Percentiles rank a stretch among this genome's conserved stretches.
phyloP scores from a whole-genome alignment of 192 early-diverging fungal genomes.

The Phycomyces nitens region DNA sequence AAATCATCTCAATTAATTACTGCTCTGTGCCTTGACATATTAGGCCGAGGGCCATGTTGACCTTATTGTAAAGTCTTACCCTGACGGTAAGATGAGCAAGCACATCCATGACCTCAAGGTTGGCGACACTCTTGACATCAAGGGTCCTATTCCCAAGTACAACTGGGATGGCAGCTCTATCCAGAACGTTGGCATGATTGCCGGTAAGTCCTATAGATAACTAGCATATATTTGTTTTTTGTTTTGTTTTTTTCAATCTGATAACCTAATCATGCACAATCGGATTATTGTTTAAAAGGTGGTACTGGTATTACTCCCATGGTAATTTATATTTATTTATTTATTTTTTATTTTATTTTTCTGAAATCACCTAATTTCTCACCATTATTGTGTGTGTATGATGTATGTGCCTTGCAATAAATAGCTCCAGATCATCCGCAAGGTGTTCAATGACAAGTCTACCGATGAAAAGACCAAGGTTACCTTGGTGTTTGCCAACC shows the following conservation, averaged over 20 bases:
- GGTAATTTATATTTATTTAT: not conserved
- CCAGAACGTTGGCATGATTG: constrained; percentile 63
- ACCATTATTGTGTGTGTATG: not conserved
- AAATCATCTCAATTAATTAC: too few species aligned
- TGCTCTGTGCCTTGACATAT: not conserved
- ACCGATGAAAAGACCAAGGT: constrained; percentile 64
- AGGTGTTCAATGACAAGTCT: constrained; percentile 53
- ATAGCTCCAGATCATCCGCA: constrained; percentile 57
- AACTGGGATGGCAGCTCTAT: constrained; percentile 58
- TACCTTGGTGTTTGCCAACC: constrained; percentile 69
- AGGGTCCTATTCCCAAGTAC: constrained; percentile 72
- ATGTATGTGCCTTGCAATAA: not conserved
- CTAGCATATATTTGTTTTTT: not conserved
- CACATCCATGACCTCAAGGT: constrained; percentile 59
- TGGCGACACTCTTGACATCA: constrained; percentile 73
- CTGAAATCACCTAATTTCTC: not conserved
- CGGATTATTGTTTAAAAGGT: too few species aligned
- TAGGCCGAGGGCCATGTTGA: constrained; percentile 56
- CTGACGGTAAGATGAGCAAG: constrained; percentile 52
- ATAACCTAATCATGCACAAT: too few species aligned
- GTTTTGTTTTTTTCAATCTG: not conserved
- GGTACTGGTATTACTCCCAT: constrained; percentile 75
- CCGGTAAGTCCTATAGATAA: constrained; percentile 30
- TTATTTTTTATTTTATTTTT: not conserved
- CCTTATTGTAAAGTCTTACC: constrained; percentile 70